Evolutionary conservation across 805 yeast species (phyloP).

Genomic region (Lipomyces orientalis): DNA sequence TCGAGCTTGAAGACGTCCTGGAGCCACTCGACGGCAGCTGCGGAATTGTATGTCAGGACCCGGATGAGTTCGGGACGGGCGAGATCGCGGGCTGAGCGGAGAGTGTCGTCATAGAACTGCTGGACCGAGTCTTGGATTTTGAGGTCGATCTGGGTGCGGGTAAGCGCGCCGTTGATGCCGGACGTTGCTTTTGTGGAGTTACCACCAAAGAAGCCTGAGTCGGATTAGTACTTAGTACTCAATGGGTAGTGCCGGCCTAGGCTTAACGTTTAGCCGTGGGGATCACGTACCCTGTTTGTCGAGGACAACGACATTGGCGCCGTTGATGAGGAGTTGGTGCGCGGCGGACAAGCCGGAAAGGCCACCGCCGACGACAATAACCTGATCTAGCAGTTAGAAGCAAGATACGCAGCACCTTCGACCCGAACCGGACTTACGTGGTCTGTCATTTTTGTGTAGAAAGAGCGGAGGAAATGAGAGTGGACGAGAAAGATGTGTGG

Average conservation of each 20-base stretch:
- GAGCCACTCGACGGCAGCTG: constrained; percentile 74
- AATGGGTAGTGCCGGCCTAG: too few species aligned
- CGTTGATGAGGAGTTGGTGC: constrained; percentile 59
- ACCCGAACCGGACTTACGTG: not conserved
- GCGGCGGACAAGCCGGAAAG: constrained; percentile 69
- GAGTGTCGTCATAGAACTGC: constrained; percentile 67
- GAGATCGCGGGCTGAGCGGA: constrained; percentile 65
- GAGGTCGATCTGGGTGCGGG: constrained; percentile 61
- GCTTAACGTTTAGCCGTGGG: not conserved
- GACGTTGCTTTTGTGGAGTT: constrained; percentile 71
- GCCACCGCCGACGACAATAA: constrained; percentile 69
- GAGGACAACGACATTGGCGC: constrained; percentile 58
- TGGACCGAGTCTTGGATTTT: constrained; percentile 62
- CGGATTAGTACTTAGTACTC: not conserved
- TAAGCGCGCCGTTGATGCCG: constrained; percentile 75
- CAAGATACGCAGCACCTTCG: not conserved
- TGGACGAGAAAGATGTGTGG: not conserved
- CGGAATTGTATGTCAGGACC: constrained; percentile 65
- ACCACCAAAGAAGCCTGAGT: constrained; percentile 59
- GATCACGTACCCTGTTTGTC: constrained; percentile 54
- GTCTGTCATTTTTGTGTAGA: not conserved
- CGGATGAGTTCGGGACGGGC: constrained; percentile 65
- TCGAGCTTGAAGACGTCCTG: constrained; percentile 66
- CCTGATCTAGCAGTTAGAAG: constrained; percentile 18
- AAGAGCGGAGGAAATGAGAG: not conserved